phyloP scores from a whole-genome alignment of 495 filamentous ascomycete species.

The Xylaria venustula region DNA sequence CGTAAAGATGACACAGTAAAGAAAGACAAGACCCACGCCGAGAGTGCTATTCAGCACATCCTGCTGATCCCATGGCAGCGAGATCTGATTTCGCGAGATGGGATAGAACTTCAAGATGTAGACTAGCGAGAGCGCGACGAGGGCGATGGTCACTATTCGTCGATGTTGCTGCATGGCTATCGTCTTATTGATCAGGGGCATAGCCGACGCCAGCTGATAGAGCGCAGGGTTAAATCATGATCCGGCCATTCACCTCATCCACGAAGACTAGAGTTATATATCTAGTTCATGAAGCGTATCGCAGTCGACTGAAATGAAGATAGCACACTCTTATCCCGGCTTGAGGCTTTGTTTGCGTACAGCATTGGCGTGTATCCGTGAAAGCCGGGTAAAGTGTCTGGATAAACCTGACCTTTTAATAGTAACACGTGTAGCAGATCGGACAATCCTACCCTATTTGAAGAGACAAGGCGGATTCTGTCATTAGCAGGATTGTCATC shows the following conservation, averaged over 20 bases:
- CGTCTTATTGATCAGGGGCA: neutral
- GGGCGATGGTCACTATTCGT: neutral
- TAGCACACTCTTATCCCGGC: too few relatives aligned
- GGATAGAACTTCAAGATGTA: neutral
- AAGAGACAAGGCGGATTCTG: too few relatives aligned
- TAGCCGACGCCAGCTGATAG: too few relatives aligned
- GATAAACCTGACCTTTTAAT: neutral
- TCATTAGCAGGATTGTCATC: too few relatives aligned
- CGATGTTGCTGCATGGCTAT: neutral
- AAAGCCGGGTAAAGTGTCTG: constrained; percentile 2
- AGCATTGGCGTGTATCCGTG: neutral
- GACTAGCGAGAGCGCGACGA: neutral
- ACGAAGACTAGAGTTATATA: too few relatives aligned
- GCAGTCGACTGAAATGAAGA: too few relatives aligned
- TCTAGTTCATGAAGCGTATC: too few relatives aligned
- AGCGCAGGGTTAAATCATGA: neutral
- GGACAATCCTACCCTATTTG: too few relatives aligned
- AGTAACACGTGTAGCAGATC: neutral
- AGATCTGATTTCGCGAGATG: neutral
- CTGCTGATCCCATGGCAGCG: neutral
- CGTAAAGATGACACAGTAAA: neutral
- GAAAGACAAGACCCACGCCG: neutral
- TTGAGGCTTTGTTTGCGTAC: neutral
- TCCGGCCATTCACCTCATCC: neutral
- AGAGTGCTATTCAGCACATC: neutral